Evolutionary conservation across 2,329 filamentous ascomycete species (phyloP).

Genomic region (Cordyceps tenuipes): DNA sequence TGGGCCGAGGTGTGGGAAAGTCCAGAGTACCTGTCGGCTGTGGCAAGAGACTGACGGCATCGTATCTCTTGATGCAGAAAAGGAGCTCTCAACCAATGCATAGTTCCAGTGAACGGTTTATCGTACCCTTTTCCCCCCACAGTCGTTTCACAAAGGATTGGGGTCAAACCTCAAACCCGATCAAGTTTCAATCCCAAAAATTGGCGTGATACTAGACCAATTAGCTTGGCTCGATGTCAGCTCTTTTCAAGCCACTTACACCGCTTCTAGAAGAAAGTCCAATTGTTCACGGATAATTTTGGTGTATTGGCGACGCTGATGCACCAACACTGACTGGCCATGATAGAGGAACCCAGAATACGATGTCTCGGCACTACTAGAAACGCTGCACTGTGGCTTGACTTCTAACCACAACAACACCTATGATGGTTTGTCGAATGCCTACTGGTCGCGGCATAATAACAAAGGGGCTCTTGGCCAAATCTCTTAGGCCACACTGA

Average conservation of each 20-base stretch:
- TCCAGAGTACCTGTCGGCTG: too few species aligned
- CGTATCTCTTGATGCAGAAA: neutral
- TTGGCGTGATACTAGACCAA: neutral
- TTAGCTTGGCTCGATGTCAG: neutral
- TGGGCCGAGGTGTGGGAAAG: neutral
- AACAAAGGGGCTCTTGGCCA: neutral
- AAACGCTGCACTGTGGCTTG: too few species aligned
- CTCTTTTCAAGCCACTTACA: too few species aligned
- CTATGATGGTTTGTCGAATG: too few species aligned
- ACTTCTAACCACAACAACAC: too few species aligned
- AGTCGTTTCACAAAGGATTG: neutral
- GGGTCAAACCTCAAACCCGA: neutral
- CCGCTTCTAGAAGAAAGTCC: too few species aligned
- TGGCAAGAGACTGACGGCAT: neutral
- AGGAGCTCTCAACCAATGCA: neutral
- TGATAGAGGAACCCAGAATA: too few species aligned
- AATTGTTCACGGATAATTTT: too few species aligned
- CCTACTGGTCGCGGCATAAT: neutral
- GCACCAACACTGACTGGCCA: too few species aligned
- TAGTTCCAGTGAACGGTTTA: neutral
- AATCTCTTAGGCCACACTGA: too few species aligned
- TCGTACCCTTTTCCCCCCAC: neutral
- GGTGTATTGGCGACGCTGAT: too few species aligned
- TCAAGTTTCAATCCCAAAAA: neutral
- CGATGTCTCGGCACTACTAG: too few species aligned